Evolutionary conservation across 176 grass and related monocot genomes (phyloP).

Genomic region (Pontederia paniculata): DNA sequence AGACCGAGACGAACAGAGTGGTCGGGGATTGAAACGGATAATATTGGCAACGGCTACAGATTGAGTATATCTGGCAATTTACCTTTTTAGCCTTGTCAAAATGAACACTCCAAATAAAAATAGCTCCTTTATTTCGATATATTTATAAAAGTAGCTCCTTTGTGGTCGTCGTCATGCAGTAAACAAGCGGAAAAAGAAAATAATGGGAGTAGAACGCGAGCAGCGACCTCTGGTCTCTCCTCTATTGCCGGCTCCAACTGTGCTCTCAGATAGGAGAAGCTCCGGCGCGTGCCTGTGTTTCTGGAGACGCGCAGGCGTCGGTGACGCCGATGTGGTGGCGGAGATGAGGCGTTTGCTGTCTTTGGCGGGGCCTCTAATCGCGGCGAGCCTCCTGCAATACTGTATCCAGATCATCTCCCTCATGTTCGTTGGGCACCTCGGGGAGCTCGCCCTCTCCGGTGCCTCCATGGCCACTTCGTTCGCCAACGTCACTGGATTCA

Average conservation of each 20-base stretch:
- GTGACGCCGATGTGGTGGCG: conserved; percentile 12
- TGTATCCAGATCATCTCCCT: conserved; percentile 50
- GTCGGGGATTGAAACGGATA: conserved; percentile 24
- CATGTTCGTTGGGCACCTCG: conserved; percentile 63
- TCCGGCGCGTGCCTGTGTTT: conserved; percentile 9
- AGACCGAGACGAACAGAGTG: neutral
- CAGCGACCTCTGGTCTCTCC: no score
- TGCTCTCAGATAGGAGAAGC: no score
- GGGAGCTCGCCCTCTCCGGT: conserved; percentile 43
- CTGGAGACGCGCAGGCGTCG: conserved; percentile 20
- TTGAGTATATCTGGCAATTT: no score
- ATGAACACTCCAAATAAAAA: no score
- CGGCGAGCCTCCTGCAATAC: conserved; percentile 49
- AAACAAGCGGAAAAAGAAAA: no score
- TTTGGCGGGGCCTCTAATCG: conserved; percentile 51
- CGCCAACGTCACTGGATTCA: conserved; percentile 68
- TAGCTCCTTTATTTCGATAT: no score
- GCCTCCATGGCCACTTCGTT: conserved; percentile 57
- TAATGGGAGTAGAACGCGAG: no score
- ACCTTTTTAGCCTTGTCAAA: no score
- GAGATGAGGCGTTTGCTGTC: conserved; percentile 35
- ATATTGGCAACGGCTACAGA: neutral
- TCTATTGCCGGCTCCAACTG: no score
- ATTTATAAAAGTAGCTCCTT: no score
- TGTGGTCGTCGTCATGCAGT: no score